phyloP scores from a whole-genome alignment of 1,139 yeast genomes.

The Suhomyces yuchorum region DNA sequence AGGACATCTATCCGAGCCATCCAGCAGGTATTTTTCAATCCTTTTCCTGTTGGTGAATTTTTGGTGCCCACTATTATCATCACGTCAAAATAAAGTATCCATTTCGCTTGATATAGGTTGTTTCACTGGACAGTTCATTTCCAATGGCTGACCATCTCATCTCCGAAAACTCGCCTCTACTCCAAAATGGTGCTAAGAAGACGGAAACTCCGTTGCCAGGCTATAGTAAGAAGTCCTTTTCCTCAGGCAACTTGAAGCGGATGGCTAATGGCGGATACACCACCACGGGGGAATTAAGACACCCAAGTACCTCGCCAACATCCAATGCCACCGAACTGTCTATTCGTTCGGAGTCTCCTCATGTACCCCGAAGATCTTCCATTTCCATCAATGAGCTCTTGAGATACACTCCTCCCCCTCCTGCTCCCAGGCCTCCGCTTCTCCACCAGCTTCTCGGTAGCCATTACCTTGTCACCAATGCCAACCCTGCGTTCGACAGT shows the following conservation, averaged over 20 bases:
- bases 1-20: neutral
- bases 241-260: slow-evolving; percentile 7
- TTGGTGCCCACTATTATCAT: too few species aligned
- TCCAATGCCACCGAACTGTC: neutral
- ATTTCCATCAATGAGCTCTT: slow-evolving; percentile 14
- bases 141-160: neutral
- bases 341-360: neutral
- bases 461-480: slow-evolving; percentile 37
- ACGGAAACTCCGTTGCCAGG: neutral
- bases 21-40: neutral
- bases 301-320: neutral
- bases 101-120: too few species aligned
- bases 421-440: slow-evolving; percentile 22
- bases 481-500: slow-evolving; percentile 18
- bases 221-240: slow-evolving; percentile 7
- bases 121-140: neutral
- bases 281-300: slow-evolving; percentile 3
- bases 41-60: too few species aligned
- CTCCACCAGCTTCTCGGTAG: slow-evolving; percentile 32
- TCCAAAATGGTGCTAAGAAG: neutral
- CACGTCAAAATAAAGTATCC: too few species aligned
- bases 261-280: slow-evolving; percentile 6
- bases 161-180: slow-evolving; percentile 2
- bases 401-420: slow-evolving; percentile 6
- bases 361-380: slow-evolving; percentile 10